Evolutionary conservation across 306 rosid genomes (phyloP).

Genomic region (Quercus cerris): DNA sequence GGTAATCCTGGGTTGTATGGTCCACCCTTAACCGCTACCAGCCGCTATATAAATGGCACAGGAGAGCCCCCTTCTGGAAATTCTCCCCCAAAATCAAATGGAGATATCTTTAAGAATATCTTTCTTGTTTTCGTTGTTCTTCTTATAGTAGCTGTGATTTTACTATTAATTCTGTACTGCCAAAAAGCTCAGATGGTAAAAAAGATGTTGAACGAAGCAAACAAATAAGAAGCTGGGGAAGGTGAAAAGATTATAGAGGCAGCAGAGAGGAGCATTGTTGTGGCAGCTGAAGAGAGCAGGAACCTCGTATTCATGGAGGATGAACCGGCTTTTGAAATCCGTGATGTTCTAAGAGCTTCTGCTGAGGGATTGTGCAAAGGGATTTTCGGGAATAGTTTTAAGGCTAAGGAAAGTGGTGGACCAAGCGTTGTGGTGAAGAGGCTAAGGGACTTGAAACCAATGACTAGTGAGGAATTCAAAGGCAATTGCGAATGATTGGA

Average conservation of each 20-base stretch:
- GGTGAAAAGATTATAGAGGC: conserved; percentile 26
- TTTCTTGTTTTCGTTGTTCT: conserved; percentile 31
- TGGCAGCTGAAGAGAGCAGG: conserved; percentile 42
- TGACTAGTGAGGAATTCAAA: conserved; percentile 50
- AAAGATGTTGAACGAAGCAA: conserved; percentile 26
- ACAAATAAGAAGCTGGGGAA: conserved; percentile 1
- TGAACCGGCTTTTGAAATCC: conserved; percentile 46
- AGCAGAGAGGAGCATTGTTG: conserved; percentile 11
- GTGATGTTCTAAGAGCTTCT: conserved; percentile 68
- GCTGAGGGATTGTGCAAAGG: conserved; percentile 87
- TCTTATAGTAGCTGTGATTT: conserved; percentile 37
- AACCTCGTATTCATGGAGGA: conserved; percentile 47
- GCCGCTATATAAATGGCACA: neutral
- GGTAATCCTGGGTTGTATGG: conserved; percentile 39
- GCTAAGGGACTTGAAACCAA: conserved; percentile 66
- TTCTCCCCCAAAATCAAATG: neutral
- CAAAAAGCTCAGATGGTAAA: conserved; percentile 43
- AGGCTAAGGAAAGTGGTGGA: conserved; percentile 60
- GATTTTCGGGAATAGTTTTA: conserved; percentile 61
- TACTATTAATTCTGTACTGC: conserved; percentile 40
- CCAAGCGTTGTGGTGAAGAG: conserved; percentile 64
- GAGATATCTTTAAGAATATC: neutral
- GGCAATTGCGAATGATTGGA: conserved; percentile 42
- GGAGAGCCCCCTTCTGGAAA: neutral
- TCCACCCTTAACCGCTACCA: conserved; percentile 15